Evolutionary conservation across 2,329 filamentous ascomycete species (phyloP), one percentile per base, ranked within the genome.

Genomic region (Clonostachys solani): DNA sequence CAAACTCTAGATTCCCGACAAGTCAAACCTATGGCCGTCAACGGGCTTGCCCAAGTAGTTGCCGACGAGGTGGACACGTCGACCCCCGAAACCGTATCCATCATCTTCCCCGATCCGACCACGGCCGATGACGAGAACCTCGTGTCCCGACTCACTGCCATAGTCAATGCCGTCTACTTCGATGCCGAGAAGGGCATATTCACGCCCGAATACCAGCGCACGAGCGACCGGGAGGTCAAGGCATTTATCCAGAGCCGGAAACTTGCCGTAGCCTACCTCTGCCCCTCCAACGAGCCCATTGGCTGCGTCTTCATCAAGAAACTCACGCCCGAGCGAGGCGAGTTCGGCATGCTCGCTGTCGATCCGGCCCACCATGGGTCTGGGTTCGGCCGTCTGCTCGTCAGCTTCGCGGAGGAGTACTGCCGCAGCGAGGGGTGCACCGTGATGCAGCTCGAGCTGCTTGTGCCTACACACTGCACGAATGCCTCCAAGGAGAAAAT

Each of bases 261-360:
- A 7, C 52, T 64, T 5, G 62, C 58, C 0, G 45, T 64, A 6
- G 55, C 55, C 4, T 58, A 54, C 13, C 50, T 53, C 8, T 13
- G 40, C 2, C 17, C 13, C 38, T 35, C 41, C 29, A 38, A 40
- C 3, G 34, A 55, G 1, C 46, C 53, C 2, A 47, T 62, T 4
- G 62, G 62, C 12, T 64, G 62, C 33, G 52, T 64, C 8, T 54
- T 47, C 23, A 43, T 62, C 36, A 64, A 60, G 45, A 44, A 48
- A 2, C 33, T 52, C 1, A 52, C 53, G 2, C 42, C 55, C 7
- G 33, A 45, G 0, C 49, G 54, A 6, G 62, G 62, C 13, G 48
- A 54, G 5, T 60, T 64, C 18, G 55, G 56, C 23, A 63, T 63
- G 60, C 40, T 64, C 4, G 56, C 62, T 2, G 41, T 64, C 4